Evolutionary conservation across 768 basidiomycete species (phyloP), one percentile per base, ranked within the genome.

Genomic region (Tulasnella sp.): DNA sequence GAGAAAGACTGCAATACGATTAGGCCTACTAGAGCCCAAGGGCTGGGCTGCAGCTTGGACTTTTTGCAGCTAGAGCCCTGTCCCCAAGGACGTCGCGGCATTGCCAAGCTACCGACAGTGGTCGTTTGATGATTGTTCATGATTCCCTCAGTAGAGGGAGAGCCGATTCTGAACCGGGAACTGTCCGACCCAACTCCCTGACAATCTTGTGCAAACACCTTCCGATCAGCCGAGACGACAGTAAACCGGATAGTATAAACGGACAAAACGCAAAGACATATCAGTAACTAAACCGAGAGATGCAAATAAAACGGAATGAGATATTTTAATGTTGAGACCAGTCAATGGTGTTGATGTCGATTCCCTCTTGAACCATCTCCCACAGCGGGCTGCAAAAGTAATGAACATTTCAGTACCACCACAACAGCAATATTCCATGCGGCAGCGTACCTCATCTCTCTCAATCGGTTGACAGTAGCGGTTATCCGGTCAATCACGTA

Each of bases 291-390:
- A n/a, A 54, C 22, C 50, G 50, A 54, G 24, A n/a, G 28, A 69
- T 69, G 34, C n/a, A n/a, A n/a, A n/a, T n/a, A n/a, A n/a, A n/a
- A n/a, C n/a, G n/a, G n/a, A n/a, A n/a, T n/a, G n/a, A n/a, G n/a
- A n/a, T n/a, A n/a, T n/a, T n/a, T n/a, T n/a, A n/a, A 83, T 89
- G 89, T 80, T 89, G 94, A 72, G 94, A 93, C 97, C 97, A 98
- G 87, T 98, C 91, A 85, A 99, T 99, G 24, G 93, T 89, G 85
- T 92, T 96, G 83, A 99, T 91, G 86, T 99, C 98, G 81, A 99
- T 97, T 64, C 97, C 97, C 85, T 99, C 98, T 87, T 98, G 96
- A 22, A 99, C 97, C 97, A 99, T 98, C 88, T 99, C 98, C 97
- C 97, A 99, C 78, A 99, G 87, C 46, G 98, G 98, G 84, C 96